Evolutionary conservation across 2,329 filamentous ascomycete genomes (phyloP), one percentile per base, ranked within the genome.

Genomic region (Fusarium mexicanum): DNA sequence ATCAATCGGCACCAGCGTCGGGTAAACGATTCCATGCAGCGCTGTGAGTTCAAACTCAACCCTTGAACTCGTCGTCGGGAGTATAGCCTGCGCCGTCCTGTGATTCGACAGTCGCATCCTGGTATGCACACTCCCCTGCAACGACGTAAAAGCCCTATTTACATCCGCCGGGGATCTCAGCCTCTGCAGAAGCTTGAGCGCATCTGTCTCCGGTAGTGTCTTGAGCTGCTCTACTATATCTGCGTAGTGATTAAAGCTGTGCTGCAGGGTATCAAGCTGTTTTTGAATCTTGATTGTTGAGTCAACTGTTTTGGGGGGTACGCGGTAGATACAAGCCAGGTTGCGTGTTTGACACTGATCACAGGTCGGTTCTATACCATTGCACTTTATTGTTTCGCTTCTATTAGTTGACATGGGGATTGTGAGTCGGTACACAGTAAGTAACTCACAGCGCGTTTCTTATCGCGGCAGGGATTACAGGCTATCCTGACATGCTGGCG

Each of bases 401-500:
- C 4, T 22, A 31, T 65, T 26, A 65, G 63, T 18, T 24, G 4
- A 20, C 13, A 29, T 8, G 18, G 3, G 8, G 6, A 18, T n/a
- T 8, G 6, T 8, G 13, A 41, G 37, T 11, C 24, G n/a, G n/a
- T 22, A 35, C 33, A 35, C 16, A 16, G 2, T 35, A 35, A 4
- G 20, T 41, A 16, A 54, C 47, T 63, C 48, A 64, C 63, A 11
- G 63, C 59, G 40, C 63, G 63, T 40, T 66, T 66, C 47, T 64
- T 66, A 8, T 66, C 63, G 5, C 59, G 63, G 29, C 63, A 66
- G 59, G 59, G 59, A 35, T 66, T 66, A 22, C 63, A 66, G n/a
- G 63, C 63, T 66, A 64, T 33, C 59, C 40, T 66, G 59, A 64
- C 59, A 64, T 66, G 40, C 29, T 64, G 63, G 10, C 63, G 63